Evolutionary conservation across 768 basidiomycete species (phyloP).

Genomic region (Termitomyces sp.): DNA sequence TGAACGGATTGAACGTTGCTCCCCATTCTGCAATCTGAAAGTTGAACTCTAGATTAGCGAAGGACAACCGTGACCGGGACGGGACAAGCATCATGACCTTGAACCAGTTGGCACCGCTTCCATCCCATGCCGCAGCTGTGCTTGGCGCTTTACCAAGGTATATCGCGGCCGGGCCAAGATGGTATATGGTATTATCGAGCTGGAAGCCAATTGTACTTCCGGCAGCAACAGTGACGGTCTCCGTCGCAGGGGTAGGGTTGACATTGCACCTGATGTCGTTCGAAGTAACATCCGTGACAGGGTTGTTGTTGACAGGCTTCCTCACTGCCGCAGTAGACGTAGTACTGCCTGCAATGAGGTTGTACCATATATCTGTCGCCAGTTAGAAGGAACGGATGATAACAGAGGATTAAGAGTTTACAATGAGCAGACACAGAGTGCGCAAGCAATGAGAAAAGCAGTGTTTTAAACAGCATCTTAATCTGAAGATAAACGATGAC

Average conservation of each 20-base stretch:
- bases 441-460: not conserved
- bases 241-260: conserved; percentile 15
- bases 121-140: conserved; percentile 30
- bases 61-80: not conserved
- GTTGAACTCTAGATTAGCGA: not conserved
- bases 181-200: conserved; percentile 25
- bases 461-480: not conserved
- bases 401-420: not conserved
- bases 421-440: not conserved
- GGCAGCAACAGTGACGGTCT: conserved; percentile 22
- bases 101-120: conserved; percentile 37
- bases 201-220: conserved; percentile 23
- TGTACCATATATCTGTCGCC: conserved; percentile 4
- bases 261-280: conserved; percentile 22
- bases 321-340: not conserved
- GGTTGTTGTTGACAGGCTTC: conserved; percentile 12
- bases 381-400: not conserved
- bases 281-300: conserved; percentile 18
- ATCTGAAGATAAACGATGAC: not conserved
- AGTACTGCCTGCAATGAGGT: conserved; percentile 1
- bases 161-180: conserved; percentile 25
- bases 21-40: conserved; percentile 22
- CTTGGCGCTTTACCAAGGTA: conserved; percentile 34
- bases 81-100: conserved; percentile 22
- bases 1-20: conserved; percentile 20